Evolutionary conservation across 805 yeast species (phyloP), one percentile per base, ranked within the genome.

Genomic region (Priceomyces carsonii): DNA sequence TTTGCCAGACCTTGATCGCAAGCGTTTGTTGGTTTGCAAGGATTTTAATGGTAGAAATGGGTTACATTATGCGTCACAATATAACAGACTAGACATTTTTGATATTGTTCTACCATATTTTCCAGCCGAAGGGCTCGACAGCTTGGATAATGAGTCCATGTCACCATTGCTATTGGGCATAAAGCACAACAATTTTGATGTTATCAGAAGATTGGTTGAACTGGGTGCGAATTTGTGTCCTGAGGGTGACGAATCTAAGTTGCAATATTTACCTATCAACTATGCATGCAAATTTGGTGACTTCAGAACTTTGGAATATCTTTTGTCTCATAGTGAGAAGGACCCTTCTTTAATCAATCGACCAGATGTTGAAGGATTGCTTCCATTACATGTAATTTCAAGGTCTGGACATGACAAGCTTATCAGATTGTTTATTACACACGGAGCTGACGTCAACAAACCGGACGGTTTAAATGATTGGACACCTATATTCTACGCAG

Each of bases 401-500:
- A 76, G 93, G 33, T 79, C 84, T 5, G 97, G 97, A 1, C 88
- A 82, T 53, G 68, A 71, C 43, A 66, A 78, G 38, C 67, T 91
- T 20, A 79, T 93, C 8, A 76, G 82, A 19, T 59, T 89, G 29
- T 63, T 93, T 21, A 71, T 85, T 1, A 63, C 74, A n/a, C 73
- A 82, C 44, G 91, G 90, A 4, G 83, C 69, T 3, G 79, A 83
- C 49, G 78, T 91, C 4, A 85, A 93, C 59, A 80, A 77, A 40
- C 50, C 81, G 6, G 98, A 93, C 60, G 84, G 86, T 35, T 79
- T 88, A 38, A 89, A 90, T 54, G 84, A 83, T 48, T 93, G 98
- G 97, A 81, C 96, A 0, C 95, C 98, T 0, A 73, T 93, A 2
- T 87, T 89, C 51, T 91, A 93, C 57, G 86, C 96, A 14, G 90